Evolutionary conservation across 1,284 basidiomycete species (phyloP).

Genomic region (Phellinidium pouzarii): DNA sequence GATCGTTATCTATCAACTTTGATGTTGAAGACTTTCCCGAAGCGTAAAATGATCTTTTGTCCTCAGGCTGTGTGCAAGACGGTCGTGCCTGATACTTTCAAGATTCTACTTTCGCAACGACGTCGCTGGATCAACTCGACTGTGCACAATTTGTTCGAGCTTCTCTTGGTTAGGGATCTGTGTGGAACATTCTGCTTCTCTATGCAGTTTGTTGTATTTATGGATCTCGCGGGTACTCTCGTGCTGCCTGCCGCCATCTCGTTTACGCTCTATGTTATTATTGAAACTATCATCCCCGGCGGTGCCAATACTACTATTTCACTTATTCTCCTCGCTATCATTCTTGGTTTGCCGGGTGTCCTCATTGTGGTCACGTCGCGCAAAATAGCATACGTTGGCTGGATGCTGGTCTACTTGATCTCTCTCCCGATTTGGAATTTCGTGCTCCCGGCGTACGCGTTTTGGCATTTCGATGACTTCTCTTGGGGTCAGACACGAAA

Average conservation of each 20-base stretch:
- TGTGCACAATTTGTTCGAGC: slow-evolving; percentile 93
- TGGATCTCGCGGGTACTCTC: slow-evolving; percentile 95
- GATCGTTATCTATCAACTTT: slow-evolving; percentile 97
- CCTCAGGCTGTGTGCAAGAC: slow-evolving; percentile 99
- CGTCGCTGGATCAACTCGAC: slow-evolving; percentile 99
- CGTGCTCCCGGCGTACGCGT: slow-evolving; percentile 88
- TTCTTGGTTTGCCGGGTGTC: slow-evolving; percentile 92
- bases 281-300: slow-evolving; percentile 77
- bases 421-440: slow-evolving; percentile 97
- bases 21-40: slow-evolving; percentile 97
- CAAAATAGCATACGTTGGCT: slow-evolving; percentile 90
- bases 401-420: slow-evolving; percentile 94
- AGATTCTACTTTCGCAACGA: slow-evolving; percentile 89
- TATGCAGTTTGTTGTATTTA: slow-evolving; percentile 96
- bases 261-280: slow-evolving; percentile 91
- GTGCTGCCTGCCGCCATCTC: slow-evolving; percentile 97
- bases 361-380: slow-evolving; percentile 92
- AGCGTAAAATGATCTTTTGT: slow-evolving; percentile 98
- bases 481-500: slow-evolving; percentile 96
- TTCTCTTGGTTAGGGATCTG: slow-evolving; percentile 90
- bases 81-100: slow-evolving; percentile 94
- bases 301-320: slow-evolving; percentile 83
- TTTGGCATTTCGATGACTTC: slow-evolving; percentile 99
- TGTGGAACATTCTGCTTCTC: slow-evolving; percentile 96
- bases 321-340: slow-evolving; percentile 88